phyloP scores from a whole-genome alignment of 108 stramenopile genomes.

The Cyclotella cryptica region DNA sequence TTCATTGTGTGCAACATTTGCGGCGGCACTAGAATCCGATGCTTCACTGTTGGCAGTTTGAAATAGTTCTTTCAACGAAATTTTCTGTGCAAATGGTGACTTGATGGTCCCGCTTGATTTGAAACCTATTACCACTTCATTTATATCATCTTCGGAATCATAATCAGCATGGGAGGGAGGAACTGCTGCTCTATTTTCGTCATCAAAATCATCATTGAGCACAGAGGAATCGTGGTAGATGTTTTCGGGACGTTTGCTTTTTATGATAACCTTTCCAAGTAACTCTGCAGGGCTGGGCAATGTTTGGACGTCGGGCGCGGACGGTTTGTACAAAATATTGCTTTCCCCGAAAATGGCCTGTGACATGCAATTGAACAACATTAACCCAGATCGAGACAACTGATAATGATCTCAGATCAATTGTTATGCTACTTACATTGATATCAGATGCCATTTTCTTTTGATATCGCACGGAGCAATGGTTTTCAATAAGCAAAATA shows the following conservation, averaged over 20 bases:
- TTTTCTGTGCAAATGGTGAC: conserved; percentile 12
- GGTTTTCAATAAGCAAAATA: conserved; percentile 94
- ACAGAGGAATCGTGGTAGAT: conserved; percentile 53
- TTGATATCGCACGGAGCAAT: conserved; percentile 87
- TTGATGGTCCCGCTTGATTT: conserved; percentile 68
- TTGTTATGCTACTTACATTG: not conserved
- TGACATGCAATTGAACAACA: too few species aligned
- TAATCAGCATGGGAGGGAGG: conserved; percentile 42
- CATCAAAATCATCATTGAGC: conserved; percentile 84
- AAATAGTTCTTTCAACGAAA: conserved; percentile 34
- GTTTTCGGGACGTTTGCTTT: conserved; percentile 70
- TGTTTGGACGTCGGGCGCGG: conserved; percentile 20
- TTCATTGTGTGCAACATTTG: conserved; percentile 29
- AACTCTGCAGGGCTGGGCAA: conserved; percentile 80
- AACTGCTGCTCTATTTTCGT: conserved; percentile 57
- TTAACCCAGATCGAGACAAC: too few species aligned
- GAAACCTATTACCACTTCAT: conserved; percentile 67
- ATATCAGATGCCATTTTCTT: conserved; percentile 76
- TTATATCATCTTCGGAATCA: conserved; percentile 62
- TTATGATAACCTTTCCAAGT: conserved; percentile 81
- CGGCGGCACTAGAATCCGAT: conserved; percentile 28
- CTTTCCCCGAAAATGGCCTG: conserved; percentile 53
- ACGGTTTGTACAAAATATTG: conserved; percentile 54
- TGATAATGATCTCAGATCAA: too few species aligned
- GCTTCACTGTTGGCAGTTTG: conserved; percentile 33